Percentiles rank a stretch among this genome's conserved stretches.
Conservation (phyloP, 352 stramenopile species). For the Phytopythium litorale region DNA sequence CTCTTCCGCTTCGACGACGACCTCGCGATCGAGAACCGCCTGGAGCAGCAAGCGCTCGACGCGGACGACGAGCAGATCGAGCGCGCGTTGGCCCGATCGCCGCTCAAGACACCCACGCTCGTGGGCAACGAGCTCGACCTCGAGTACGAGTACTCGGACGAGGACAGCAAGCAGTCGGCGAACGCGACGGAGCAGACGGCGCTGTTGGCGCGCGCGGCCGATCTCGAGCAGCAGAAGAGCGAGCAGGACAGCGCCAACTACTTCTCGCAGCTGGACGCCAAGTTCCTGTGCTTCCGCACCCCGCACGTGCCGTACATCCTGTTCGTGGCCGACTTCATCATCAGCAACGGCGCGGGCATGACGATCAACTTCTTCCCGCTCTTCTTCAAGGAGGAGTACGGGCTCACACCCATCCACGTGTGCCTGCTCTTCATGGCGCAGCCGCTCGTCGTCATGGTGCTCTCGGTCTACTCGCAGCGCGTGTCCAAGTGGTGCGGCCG, state of each 20-base stretch:
- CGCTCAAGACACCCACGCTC: conserved; percentile 58
- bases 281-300: conserved; percentile 62
- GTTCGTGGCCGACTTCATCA: conserved; percentile 77
- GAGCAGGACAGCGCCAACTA: conserved; percentile 9
- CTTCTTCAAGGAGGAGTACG: conserved; percentile 82
- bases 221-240: conserved; percentile 19
- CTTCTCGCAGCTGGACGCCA: conserved; percentile 22
- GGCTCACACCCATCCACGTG: conserved; percentile 67
- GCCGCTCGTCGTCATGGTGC: conserved; percentile 59
- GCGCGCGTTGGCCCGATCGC: conserved; percentile 9
- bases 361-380: conserved; percentile 84
- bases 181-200: not conserved
- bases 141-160: conserved; percentile 68
- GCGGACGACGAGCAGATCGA: not conserved
- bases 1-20: conserved; percentile 71
- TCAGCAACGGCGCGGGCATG: conserved; percentile 83
- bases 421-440: conserved; percentile 63
- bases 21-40: conserved; percentile 14
- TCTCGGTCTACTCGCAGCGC: conserved; percentile 52
- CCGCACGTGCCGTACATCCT: conserved; percentile 66
- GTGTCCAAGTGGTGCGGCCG: conserved; percentile 49
- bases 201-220: not conserved
- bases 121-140: conserved; percentile 41
- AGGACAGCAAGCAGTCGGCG: conserved; percentile 5
- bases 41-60: not conserved